phyloP scores from a whole-genome alignment of 2,329 filamentous ascomycete genomes.

The Alternaria conjuncta region DNA sequence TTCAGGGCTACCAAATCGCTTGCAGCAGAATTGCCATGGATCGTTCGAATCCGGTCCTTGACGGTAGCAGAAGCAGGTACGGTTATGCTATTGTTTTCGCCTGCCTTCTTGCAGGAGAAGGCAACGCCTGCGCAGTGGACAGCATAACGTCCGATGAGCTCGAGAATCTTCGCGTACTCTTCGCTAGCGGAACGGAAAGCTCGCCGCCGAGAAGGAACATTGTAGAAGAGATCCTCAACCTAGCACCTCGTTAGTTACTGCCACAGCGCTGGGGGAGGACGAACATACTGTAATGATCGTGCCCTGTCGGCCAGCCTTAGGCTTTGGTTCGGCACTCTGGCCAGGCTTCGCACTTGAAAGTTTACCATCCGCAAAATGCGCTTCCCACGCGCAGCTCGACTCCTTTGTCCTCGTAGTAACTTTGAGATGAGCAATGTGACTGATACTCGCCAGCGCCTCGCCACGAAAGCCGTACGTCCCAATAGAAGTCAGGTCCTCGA shows the following conservation, averaged over 20 bases:
- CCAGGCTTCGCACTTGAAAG: conserved; percentile 85
- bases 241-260: conserved; percentile 33
- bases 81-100: conserved; percentile 79
- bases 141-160: conserved; percentile 91
- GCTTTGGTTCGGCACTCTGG: conserved; percentile 83
- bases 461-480: conserved; percentile 97
- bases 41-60: conserved; percentile 85
- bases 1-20: conserved; percentile 85
- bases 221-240: conserved; percentile 97
- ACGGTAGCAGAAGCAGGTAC: conserved; percentile 75
- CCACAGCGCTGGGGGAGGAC: background rate
- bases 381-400: conserved; percentile 88
- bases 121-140: conserved; percentile 90
- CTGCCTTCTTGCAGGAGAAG: conserved; percentile 96
- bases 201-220: conserved; percentile 83
- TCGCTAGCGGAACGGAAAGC: conserved; percentile 92
- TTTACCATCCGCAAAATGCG: conserved; percentile 83
- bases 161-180: conserved; percentile 97
- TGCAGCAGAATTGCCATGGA: conserved; percentile 82
- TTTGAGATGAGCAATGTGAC: conserved; percentile 93
- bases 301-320: conserved; percentile 83
- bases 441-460: conserved; percentile 95
- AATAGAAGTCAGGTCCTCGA: conserved; percentile 89
- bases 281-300: conserved; percentile 84
- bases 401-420: conserved; percentile 93